phyloP scores from a whole-genome alignment of 2,329 filamentous ascomycete genomes.

The Venturiaceae sp. region DNA sequence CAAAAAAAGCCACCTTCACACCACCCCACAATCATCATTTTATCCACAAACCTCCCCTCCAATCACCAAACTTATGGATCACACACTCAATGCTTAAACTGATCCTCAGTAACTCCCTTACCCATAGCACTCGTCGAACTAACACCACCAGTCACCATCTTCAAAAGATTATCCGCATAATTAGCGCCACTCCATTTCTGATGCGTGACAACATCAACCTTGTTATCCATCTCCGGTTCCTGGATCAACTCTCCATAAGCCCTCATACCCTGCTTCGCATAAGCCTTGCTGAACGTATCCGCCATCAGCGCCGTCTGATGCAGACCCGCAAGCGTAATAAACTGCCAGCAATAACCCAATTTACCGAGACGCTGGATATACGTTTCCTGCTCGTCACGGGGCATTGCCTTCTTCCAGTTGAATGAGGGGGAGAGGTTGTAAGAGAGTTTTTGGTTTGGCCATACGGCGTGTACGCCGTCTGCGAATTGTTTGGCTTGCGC shows the following conservation, averaged over 20 bases:
- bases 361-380: slow-evolving; percentile 83
- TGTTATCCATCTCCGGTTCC: slow-evolving; percentile 88
- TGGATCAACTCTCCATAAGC: slow-evolving; percentile 96
- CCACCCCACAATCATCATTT: too few species aligned
- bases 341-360: slow-evolving; percentile 98
- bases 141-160: slow-evolving; percentile 93
- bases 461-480: slow-evolving; percentile 40
- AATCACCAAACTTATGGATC: background rate
- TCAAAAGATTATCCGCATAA: slow-evolving; percentile 88
- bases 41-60: too few species aligned
- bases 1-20: too few species aligned
- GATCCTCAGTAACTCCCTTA: slow-evolving; percentile 93
- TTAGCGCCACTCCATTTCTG: slow-evolving; percentile 98
- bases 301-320: slow-evolving; percentile 92
- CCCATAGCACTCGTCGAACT: slow-evolving; percentile 94
- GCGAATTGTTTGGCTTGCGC: slow-evolving; percentile 13
- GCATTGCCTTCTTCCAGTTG: slow-evolving; percentile 99
- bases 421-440: slow-evolving; percentile 99
- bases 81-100: slow-evolving; percentile 54
- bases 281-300: slow-evolving; percentile 79
- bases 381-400: slow-evolving; percentile 84
- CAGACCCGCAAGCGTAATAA: slow-evolving; percentile 96
- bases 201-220: slow-evolving; percentile 93
- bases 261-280: slow-evolving; percentile 75
- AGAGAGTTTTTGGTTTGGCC: slow-evolving; percentile 92